Base-by-base conservation (phyloP, 108 stramenopile genomes). In the Fragilariopsis cylindrus region DNA sequence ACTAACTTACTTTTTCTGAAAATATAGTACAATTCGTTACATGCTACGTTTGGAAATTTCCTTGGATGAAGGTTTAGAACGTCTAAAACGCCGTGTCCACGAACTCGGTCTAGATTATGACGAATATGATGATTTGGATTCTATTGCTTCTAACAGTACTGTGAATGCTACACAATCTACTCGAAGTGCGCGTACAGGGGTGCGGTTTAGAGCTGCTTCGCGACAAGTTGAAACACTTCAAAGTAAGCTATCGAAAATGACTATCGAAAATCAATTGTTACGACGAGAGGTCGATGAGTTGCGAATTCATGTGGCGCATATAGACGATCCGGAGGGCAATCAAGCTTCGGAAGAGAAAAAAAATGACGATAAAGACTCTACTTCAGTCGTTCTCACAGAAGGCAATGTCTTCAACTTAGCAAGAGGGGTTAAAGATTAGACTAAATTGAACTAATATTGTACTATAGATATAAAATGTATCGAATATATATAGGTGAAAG, bases 21-120 rank as follows among this genome's bases (percentile, higher is more conserved):
- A 30, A 30, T 30, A 50, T 57, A 84, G 84, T 13, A 88, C 87
- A 48, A 91, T 96, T 52, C 79, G 85, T 48, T 90, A 96, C 60
- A 91, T 92, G 92, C 76, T 92, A 11, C 80, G 88, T 19, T 57
- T 96, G 48, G 95, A 96, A 72, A 78, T 76, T 30, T 82, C 88
- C 7, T 73, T 96, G 52, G 87, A 92, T 60, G 75, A 83, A 13
- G 91, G 89, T 69, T 75, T 94, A 52, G 73, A 68, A n/a, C 80
- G 83, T 44, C 76, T 96, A 12, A 87, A 87, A 49, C 74, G 86
- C 47, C 87, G 90, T 39, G 44, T 76, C 4, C 69, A 79, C 30
- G 63, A 81, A 8, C 50, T 94, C 1, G 58, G 79, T 57, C 76
- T 80, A 13, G 87, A 84, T 58, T 43, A 65, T 45, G 88, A 84